Percentiles rank a stretch among this genome's conserved stretches.
phyloP scores from a whole-genome alignment of 2,329 filamentous ascomycete species.

The Nigrospora oryzae region DNA sequence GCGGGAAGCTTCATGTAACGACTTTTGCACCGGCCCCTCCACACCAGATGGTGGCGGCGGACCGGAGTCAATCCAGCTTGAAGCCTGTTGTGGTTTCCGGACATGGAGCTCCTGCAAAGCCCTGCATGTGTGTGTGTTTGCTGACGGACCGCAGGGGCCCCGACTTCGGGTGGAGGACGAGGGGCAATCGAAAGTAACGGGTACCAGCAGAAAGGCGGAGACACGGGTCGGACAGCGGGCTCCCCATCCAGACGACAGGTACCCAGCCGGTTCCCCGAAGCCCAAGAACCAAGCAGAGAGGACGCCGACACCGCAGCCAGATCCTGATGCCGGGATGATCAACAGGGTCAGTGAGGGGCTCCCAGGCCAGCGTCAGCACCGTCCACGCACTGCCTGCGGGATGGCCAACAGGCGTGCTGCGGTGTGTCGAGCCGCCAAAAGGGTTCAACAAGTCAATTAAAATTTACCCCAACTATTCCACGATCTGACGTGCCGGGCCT shows the following conservation, averaged over 20 bases:
- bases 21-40: too few relatives aligned
- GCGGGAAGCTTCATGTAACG: too few relatives aligned
- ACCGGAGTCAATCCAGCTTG: too few relatives aligned
- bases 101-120: too few relatives aligned
- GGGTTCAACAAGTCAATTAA: constrained; percentile 18
- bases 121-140: too few relatives aligned
- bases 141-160: too few relatives aligned
- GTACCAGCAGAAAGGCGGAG: not conserved
- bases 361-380: not conserved
- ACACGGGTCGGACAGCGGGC: not conserved
- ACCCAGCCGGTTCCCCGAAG: not conserved
- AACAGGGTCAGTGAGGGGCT: constrained; percentile 5
- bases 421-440: constrained; percentile 1
- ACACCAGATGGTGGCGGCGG: too few relatives aligned
- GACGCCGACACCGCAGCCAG: not conserved
- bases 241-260: not conserved
- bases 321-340: constrained; percentile 4
- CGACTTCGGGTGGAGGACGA: too few relatives aligned
- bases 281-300: not conserved
- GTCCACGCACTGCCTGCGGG: constrained; percentile 7
- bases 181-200: not conserved
- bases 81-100: too few relatives aligned
- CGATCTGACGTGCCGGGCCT: too few relatives aligned
- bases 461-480: constrained; percentile 24
- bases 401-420: constrained; percentile 3